Percentiles rank a stretch among this genome's conserved stretches.
These are phyloP conservation scores for Plasmodium gaboni DNA, from an alignment of 169 alveolate species.

Conservation along the genomic window DNA sequence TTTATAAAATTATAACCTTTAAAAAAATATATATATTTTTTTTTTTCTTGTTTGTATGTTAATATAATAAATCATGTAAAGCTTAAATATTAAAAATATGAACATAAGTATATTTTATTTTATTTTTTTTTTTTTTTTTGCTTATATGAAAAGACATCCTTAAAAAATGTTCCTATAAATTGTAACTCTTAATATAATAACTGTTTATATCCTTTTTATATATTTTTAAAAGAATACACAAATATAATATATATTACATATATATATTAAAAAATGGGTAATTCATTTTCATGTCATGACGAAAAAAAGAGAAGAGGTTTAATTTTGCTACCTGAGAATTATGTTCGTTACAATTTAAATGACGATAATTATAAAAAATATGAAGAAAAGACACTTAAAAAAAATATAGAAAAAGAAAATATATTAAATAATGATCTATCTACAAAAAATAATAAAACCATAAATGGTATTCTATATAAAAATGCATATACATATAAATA, in stretches of 20 bases:
- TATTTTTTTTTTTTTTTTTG: too few species aligned
- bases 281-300: conserved; percentile 16
- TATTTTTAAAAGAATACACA: too few species aligned
- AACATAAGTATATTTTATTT: too few species aligned
- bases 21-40: too few species aligned
- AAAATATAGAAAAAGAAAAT: not conserved
- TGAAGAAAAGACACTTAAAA: not conserved
- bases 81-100: too few species aligned
- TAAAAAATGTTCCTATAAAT: too few species aligned
- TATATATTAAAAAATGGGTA: conserved; percentile 50
- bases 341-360: conserved; percentile 6
- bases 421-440: not conserved
- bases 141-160: too few species aligned
- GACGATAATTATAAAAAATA: not conserved
- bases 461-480: not conserved
- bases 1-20: too few species aligned
- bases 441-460: not conserved
- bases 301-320: conserved; percentile 20
- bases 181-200: too few species aligned
- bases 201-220: too few species aligned
- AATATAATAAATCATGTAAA: too few species aligned
- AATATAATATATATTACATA: not conserved
- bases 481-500: not conserved
- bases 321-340: conserved; percentile 31
- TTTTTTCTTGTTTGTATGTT: too few species aligned